These are phyloP conservation scores for Larix kaempferi DNA, from an alignment of 75 land plant species.

Conservation along the genomic window DNA sequence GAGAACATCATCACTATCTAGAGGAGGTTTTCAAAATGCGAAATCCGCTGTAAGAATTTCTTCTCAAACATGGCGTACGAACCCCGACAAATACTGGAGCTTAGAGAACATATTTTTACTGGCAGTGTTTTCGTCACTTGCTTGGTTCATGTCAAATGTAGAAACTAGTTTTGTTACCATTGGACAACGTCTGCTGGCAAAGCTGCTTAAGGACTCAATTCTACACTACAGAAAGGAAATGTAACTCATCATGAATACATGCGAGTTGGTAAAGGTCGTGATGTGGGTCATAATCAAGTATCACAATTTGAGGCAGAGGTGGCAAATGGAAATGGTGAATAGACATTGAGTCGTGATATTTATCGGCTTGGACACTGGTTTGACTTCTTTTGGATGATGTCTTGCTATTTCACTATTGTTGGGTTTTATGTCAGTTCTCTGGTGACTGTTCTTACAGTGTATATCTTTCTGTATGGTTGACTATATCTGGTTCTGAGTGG, in stretches of 20 bases:
- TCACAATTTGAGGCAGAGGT: constrained; percentile 96
- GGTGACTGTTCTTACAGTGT: constrained; percentile 93
- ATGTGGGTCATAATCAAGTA: constrained; percentile 97
- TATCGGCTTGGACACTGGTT: constrained; percentile 98
- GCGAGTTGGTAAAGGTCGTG: constrained; percentile 99
- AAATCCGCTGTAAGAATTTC: constrained; percentile 80
- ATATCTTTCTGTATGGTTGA: constrained; percentile 92
- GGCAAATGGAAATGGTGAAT: constrained; percentile 98
- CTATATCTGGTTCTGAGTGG: constrained; percentile 95
- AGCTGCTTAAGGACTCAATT: constrained; percentile 99
- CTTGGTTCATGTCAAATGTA: constrained; percentile 99
- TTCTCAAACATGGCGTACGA: constrained; percentile 36
- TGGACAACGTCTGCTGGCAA: too few species aligned
- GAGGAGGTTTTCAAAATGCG: too few species aligned
- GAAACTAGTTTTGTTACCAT: constrained; percentile 97
- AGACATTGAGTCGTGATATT: constrained; percentile 92
- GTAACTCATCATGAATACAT: constrained; percentile 99
- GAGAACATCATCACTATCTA: too few species aligned
- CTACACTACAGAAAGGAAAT: constrained; percentile 87
- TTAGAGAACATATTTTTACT: constrained; percentile 94
- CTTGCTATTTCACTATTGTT: constrained; percentile 89
- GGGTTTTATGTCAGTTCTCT: constrained; percentile 92
- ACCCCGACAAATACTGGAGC: constrained; percentile 84
- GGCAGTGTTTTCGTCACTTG: constrained; percentile 99
- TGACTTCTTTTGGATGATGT: constrained; percentile 98